Conservation (phyloP, 352 stramenopile species). For the Globisporangium iwayamae region DNA sequence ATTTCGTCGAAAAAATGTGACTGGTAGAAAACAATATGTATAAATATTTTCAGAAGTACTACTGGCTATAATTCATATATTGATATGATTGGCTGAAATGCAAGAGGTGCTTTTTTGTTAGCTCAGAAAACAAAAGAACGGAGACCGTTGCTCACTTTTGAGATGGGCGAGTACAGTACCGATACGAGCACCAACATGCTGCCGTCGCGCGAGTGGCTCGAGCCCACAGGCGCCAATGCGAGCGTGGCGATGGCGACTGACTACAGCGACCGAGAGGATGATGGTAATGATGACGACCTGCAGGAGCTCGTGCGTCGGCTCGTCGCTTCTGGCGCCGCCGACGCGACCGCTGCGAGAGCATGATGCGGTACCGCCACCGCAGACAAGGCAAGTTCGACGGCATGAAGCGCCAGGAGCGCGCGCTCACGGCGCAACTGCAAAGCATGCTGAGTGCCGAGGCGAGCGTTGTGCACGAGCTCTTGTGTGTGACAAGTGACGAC, state of each 20-base stretch:
- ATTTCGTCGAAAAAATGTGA: no score
- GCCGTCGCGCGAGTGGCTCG: no score
- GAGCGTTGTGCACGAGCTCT: background rate
- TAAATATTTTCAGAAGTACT: no score
- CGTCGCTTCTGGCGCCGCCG: constrained; percentile 6
- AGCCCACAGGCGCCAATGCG: background rate
- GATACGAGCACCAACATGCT: background rate
- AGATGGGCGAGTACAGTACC: no score
- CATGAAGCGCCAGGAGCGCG: constrained; percentile 8
- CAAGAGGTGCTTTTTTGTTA: no score
- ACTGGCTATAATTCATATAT: no score
- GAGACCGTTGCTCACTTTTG: background rate
- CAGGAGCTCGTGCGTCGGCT: constrained; percentile 8
- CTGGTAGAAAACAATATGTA: no score
- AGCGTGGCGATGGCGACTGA: no score
- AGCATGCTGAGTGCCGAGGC: background rate
- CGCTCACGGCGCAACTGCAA: constrained; percentile 1
- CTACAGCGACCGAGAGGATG: no score
- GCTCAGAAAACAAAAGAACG: no score
- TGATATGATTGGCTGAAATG: no score
- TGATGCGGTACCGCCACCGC: constrained; percentile 7
- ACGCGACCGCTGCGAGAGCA: background rate
- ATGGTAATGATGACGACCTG: background rate
- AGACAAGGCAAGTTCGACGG: background rate
- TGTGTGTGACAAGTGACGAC: background rate